A percentile compares a stretch with the other conserved stretches of the same genome.
These are phyloP conservation scores for Candida tallmaniae DNA, from an alignment of 805 yeast species.

Conservation along the genomic window DNA sequence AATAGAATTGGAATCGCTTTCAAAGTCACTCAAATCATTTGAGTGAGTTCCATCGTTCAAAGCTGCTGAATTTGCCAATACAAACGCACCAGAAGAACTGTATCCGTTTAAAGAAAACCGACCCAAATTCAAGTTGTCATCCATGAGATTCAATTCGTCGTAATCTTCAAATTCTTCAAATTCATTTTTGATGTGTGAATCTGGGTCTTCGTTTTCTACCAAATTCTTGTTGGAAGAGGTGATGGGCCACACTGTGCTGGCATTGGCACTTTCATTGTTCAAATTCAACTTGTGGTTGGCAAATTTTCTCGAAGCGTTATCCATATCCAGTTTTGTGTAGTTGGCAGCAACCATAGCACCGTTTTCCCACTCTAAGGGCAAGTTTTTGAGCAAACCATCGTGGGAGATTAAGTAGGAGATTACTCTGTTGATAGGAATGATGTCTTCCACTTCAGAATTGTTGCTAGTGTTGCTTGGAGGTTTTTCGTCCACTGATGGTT, in stretches of 20 bases:
- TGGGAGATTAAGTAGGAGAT: conserved; percentile 39
- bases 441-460: conserved; percentile 10
- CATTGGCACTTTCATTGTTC: background rate
- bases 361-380: conserved; percentile 43
- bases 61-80: conserved; percentile 13
- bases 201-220: background rate
- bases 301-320: conserved; percentile 25
- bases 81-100: conserved; percentile 15
- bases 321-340: conserved; percentile 21
- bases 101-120: conserved; percentile 16
- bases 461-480: background rate
- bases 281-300: conserved; percentile 22
- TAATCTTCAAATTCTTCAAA: conserved; percentile 7
- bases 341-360: conserved; percentile 41
- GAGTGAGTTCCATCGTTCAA: conserved; percentile 11
- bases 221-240: background rate
- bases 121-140: conserved; percentile 12
- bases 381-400: conserved; percentile 33
- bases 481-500: background rate
- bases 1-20: conserved; percentile 21
- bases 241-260: too few species aligned
- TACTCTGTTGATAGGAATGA: conserved; percentile 44
- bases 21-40: conserved; percentile 18
- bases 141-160: conserved; percentile 4
- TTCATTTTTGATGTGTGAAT: too few species aligned